These are phyloP conservation scores for Hypsizygus marmoreus DNA, from an alignment of 768 basidiomycete species.

Conservation along the genomic window DNA sequence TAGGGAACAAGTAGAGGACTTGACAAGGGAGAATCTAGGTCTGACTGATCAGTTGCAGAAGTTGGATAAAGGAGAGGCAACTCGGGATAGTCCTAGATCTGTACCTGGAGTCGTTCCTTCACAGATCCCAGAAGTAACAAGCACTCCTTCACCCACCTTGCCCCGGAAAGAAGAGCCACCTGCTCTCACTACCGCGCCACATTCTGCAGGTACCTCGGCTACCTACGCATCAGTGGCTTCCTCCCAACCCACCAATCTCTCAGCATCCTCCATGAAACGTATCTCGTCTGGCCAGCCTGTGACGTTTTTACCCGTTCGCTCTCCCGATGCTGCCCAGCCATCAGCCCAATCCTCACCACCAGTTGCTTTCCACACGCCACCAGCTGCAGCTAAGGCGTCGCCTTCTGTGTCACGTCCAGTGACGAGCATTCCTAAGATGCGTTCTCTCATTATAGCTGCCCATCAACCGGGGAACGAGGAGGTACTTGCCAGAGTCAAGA, in stretches of 20 bases:
- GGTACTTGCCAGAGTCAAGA: constrained; percentile 43
- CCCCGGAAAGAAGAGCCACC: not conserved
- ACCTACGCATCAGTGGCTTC: constrained; percentile 15
- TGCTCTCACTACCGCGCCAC: not conserved
- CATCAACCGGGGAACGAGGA: constrained; percentile 44
- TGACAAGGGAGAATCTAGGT: constrained; percentile 7
- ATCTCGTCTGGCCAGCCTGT: not conserved
- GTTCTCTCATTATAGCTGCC: constrained; percentile 43
- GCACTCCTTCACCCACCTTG: not conserved
- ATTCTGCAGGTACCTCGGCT: too few relatives aligned
- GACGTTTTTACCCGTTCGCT: constrained; percentile 1
- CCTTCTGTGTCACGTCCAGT: constrained; percentile 18
- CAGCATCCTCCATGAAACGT: not conserved
- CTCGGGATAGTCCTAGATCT: too few relatives aligned
- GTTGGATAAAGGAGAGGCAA: too few relatives aligned
- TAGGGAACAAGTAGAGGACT: constrained; percentile 25
- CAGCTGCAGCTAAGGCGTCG: not conserved
- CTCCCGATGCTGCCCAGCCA: not conserved
- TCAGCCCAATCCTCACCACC: constrained; percentile 5
- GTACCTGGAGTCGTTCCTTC: not conserved
- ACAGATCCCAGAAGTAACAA: not conserved
- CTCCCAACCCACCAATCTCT: not conserved
- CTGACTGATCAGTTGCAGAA: constrained; percentile 6
- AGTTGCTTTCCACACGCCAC: not conserved
- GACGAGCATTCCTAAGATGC: constrained; percentile 41